Evolutionary conservation across 306 rosid species (phyloP).

Genomic region (Pachyrhizus erosus): DNA sequence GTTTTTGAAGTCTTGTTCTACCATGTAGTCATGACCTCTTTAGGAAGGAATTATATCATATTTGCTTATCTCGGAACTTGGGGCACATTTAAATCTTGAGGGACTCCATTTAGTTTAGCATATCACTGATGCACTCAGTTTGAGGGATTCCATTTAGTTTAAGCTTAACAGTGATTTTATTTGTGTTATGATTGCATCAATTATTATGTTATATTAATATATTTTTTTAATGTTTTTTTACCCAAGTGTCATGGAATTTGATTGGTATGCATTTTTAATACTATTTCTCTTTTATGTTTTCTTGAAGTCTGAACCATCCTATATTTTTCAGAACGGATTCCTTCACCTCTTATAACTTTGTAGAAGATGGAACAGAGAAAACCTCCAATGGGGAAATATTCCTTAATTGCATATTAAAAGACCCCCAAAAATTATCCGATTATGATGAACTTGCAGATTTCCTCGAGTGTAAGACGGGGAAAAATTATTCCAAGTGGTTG

Average conservation of each 20-base stretch:
- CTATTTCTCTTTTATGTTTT: conserved; percentile 16
- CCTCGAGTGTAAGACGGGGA: conserved; percentile 60
- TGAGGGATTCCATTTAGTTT: not conserved
- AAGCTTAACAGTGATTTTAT: not conserved
- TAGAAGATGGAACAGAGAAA: conserved; percentile 56
- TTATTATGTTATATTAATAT: not conserved
- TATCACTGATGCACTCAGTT: not conserved
- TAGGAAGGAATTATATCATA: not conserved
- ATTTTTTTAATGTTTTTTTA: not conserved
- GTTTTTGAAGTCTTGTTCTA: not conserved
- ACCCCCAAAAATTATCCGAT: conserved; percentile 41
- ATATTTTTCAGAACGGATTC: conserved; percentile 39
- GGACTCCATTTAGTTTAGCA: not conserved
- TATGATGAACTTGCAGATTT: conserved; percentile 70
- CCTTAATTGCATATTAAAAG: conserved; percentile 54
- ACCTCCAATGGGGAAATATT: conserved; percentile 57
- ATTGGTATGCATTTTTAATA: conserved; percentile 14
- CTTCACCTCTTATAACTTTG: conserved; percentile 22
- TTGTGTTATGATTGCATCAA: conserved; percentile 1
- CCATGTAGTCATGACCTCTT: not conserved
- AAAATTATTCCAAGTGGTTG: conserved; percentile 71
- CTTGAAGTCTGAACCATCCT: conserved; percentile 29
- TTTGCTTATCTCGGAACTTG: not conserved
- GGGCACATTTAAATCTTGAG: not conserved
- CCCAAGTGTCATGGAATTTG: not conserved